Base-by-base conservation (phyloP, 306 rosid species). In the Quillaja saponaria region DNA sequence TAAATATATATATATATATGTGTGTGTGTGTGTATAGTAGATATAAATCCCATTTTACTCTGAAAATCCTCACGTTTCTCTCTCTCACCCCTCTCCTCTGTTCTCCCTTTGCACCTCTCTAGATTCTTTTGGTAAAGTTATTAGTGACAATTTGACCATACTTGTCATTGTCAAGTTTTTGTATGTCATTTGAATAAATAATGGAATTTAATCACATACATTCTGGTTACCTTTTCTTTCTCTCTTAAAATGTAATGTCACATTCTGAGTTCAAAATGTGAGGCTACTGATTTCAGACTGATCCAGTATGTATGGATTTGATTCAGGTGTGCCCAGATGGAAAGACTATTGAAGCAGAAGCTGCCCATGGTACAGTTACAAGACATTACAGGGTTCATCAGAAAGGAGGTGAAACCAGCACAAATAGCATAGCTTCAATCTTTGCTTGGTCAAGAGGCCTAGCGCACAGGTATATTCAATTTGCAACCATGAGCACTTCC, bases 381-480 rank as follows among this genome's bases (percentile, higher is more conserved):
- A 78, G 99, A 49, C 99, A 92, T 68, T 92, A 8, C 61, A 81
- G 99, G 87, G 99, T 92, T 81, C 99, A 92, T 73, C 96, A 92
- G 76, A 92, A 84, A 68, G 99, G 99, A 21, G 96, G 96, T 50
- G 99, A 92, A 89, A 92, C 99, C 49, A 92, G 99, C 85, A 92
- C 99, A 76, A 92, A 92, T 58, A 92, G 99, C 84, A 88, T 92
- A 58, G 99, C 99, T n/a, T 92, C 99, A 67, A 86, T 92, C 67
- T 92, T 92, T 87, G 99, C 99, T 75, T 92, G 99, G 99, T 75
- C 96, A 39, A 78, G 96, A 38, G 99, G 99, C 49, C 91, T 92
- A 38, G 94, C 95, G 35, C 99, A 92, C 81, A 92, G 99, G 99
- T 92, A 71, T 34, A 15, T 42, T 46, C 34, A 18, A 57, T 61